Evolutionary conservation across 208 protist species (phyloP).

Genomic region (Leishmania amazonensis): DNA sequence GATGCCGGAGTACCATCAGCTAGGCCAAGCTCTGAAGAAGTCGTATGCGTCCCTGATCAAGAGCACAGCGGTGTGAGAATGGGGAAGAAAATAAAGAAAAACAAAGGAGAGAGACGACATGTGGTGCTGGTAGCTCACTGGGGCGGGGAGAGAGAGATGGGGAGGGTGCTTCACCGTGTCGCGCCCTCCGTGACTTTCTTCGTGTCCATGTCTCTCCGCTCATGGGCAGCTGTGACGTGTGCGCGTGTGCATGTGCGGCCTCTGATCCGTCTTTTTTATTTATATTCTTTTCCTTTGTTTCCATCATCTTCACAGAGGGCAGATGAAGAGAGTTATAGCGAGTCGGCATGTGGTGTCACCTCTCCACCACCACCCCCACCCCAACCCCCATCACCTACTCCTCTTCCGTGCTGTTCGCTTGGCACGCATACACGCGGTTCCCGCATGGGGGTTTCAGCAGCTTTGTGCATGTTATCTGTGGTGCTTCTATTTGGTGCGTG

Average conservation of each 20-base stretch:
- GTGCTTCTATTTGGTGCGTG: neutral
- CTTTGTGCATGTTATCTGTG: neutral
- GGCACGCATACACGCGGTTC: neutral
- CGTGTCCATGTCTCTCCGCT: neutral
- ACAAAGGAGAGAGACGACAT: neutral
- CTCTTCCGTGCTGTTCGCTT: neutral
- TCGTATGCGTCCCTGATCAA: slow-evolving; percentile 51
- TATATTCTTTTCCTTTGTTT: neutral
- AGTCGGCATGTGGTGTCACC: neutral
- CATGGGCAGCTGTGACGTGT: neutral
- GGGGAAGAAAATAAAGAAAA: neutral
- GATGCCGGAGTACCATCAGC: slow-evolving; percentile 60
- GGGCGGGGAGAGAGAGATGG: neutral
- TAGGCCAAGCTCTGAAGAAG: slow-evolving; percentile 57
- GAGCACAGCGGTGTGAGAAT: neutral
- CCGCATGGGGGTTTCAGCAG: neutral
- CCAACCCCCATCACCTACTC: neutral
- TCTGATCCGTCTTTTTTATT: neutral
- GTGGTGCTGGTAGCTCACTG: neutral
- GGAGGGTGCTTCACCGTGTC: neutral
- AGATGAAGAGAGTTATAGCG: neutral
- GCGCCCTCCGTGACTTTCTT: neutral
- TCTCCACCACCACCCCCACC: too few species aligned
- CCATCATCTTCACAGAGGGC: neutral
- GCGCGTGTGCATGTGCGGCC: neutral